Evolutionary conservation across 2,329 filamentous ascomycete species (phyloP).

Genomic region (Apiospora phragmitis): DNA sequence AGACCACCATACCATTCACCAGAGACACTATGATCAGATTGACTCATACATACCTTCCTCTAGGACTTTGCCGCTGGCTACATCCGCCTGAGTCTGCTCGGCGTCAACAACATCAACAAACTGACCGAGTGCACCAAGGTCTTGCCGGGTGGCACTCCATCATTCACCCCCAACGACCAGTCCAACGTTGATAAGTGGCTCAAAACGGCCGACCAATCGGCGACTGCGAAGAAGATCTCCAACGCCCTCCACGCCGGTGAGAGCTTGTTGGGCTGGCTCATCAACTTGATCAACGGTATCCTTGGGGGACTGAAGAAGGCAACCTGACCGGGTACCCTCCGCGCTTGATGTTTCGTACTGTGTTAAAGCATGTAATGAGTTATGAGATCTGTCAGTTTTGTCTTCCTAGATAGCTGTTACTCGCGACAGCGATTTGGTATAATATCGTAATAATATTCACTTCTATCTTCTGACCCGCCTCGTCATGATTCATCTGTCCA

Average conservation of each 20-base stretch:
- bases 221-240: slow-evolving; percentile 19
- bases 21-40: background rate
- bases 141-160: slow-evolving; percentile 28
- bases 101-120: slow-evolving; percentile 56
- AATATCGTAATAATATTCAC: background rate
- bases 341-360: background rate
- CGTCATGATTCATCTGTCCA: background rate
- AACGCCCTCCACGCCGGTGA: slow-evolving; percentile 22
- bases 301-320: background rate
- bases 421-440: background rate
- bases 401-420: background rate
- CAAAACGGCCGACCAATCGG: slow-evolving; percentile 17
- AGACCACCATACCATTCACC: background rate
- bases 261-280: slow-evolving; percentile 2
- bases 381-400: background rate
- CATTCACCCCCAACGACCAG: slow-evolving; percentile 26
- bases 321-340: background rate
- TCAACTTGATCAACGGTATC: background rate
- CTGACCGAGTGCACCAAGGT: slow-evolving; percentile 57
- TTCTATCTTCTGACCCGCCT: background rate
- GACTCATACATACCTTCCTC: slow-evolving; percentile 2
- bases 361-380: background rate
- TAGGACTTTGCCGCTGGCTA: slow-evolving; percentile 49
- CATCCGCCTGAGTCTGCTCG: slow-evolving; percentile 54
- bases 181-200: slow-evolving; percentile 22